phyloP scores from a whole-genome alignment of 23 red algal genomes.

The Rhodosorus marinus region DNA sequence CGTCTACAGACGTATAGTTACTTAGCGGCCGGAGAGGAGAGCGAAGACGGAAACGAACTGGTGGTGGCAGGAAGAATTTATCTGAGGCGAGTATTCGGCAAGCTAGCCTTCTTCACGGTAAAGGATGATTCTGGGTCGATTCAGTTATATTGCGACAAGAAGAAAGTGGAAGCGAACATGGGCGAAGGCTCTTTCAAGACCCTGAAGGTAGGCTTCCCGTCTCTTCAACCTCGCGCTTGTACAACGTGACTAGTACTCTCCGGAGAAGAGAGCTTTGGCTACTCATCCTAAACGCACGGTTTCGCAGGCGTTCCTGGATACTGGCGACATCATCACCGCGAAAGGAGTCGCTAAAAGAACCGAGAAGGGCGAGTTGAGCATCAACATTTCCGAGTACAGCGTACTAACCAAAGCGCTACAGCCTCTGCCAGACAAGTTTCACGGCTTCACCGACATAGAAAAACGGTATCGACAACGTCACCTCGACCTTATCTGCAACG shows the following conservation, averaged over 20 bases:
- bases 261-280: too few species aligned
- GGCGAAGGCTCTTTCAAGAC: conserved; percentile 32
- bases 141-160: conserved; percentile 92
- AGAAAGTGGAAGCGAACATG: conserved; percentile 37
- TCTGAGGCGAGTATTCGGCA: conserved; percentile 76
- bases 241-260: too few species aligned
- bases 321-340: conserved; percentile 67
- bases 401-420: conserved; percentile 79
- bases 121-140: conserved; percentile 63
- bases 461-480: conserved; percentile 87
- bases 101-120: conserved; percentile 88
- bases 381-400: conserved; percentile 49
- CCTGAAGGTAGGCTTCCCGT: too few species aligned
- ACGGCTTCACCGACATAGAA: conserved; percentile 79
- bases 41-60: conserved; percentile 14
- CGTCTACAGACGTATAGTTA: too few species aligned
- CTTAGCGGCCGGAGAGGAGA: conserved; percentile 23
- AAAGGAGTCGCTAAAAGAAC: conserved; percentile 49
- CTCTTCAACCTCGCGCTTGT: too few species aligned
- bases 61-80: conserved; percentile 60
- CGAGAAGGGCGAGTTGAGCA: conserved; percentile 86
- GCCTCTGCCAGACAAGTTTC: conserved; percentile 90
- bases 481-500: conserved; percentile 78
- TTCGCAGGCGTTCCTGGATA: conserved; percentile 74
- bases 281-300: too few species aligned